These are phyloP conservation scores for Chrysoporthe austroafricana DNA, from an alignment of 2,329 filamentous ascomycete species.

Conservation along the genomic window DNA sequence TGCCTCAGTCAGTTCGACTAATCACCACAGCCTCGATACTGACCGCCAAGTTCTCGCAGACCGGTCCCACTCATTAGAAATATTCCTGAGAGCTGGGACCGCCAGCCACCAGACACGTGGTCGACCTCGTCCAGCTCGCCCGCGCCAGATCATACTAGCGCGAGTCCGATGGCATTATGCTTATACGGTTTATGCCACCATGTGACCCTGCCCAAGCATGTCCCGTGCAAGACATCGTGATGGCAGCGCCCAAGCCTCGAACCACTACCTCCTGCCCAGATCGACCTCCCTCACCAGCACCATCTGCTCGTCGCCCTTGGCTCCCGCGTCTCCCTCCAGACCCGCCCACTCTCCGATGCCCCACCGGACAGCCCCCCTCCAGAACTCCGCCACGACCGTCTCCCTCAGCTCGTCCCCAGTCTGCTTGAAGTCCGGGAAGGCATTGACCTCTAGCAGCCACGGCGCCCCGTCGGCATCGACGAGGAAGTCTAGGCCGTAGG, in stretches of 20 bases:
- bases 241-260: not conserved
- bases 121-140: too few relatives aligned
- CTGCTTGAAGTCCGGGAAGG: slow-evolving; percentile 94
- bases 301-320: slow-evolving; percentile 44
- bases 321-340: slow-evolving; percentile 32
- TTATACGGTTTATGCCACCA: too few relatives aligned
- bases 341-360: slow-evolving; percentile 73
- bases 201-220: not conserved
- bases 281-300: slow-evolving; percentile 57
- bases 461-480: slow-evolving; percentile 67
- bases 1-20: not conserved
- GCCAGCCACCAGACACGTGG: not conserved
- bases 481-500: slow-evolving; percentile 90
- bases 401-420: slow-evolving; percentile 75
- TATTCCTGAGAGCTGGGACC: not conserved
- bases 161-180: too few relatives aligned
- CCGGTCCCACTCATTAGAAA: not conserved
- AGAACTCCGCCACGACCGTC: slow-evolving; percentile 72
- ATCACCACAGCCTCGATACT: not conserved
- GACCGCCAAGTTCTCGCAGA: not conserved
- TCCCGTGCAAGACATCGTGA: not conserved
- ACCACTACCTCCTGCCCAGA: slow-evolving; percentile 46
- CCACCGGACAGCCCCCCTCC: slow-evolving; percentile 71
- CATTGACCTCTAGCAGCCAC: slow-evolving; percentile 90
- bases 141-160: too few relatives aligned